Evolutionary conservation across 192 early-diverging fungal genomes (phyloP), one percentile per base, ranked within the genome.

Genomic region (Coemansia sp.): DNA sequence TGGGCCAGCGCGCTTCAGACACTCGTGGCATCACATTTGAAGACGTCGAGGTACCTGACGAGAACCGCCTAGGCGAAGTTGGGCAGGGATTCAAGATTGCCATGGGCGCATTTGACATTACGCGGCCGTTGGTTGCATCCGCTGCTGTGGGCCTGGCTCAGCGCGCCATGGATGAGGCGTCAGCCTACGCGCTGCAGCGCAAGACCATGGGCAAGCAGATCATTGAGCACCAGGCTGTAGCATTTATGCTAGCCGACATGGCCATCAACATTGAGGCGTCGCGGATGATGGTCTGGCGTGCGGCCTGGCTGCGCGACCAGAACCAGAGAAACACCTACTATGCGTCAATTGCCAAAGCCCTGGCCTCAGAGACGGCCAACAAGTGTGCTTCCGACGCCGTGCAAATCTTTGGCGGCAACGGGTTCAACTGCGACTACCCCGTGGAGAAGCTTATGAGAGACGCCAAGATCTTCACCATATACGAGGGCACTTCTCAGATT

Each of bases 171-270:
- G 92, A 95, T 17, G 96, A 98, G 80, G 95, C 96, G 3, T 83
- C 93, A 23, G 91, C 89, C 48, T 98, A 96, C 74, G 78, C 95
- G 4, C 63, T 89, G 69, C 94, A 98, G 77, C 91, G 96, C 70
- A 96, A 95, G 87, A 96, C 96, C 17, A 96, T 98, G 94, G 95
- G 95, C 57, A 94, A 92, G 82, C 80, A 78, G 44, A 96, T 98
- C 38, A 85, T 90, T 19, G 88, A 93, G 63, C 94, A 98, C 82
- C 95, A 96, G 82, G 94, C 93, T 31, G 86, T 98, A 45, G 86
- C 91, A 2, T 95, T 95, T 69, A 98, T 95, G 94, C 85, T 98
- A 21, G 96, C 96, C 8, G 94, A 98, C 80, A 95, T 95, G 94
- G 95, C 94, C 37, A 98, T 98, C 62, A 92, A 94, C 70, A 89